Base-by-base conservation (phyloP, 352 stramenopile genomes). In the Phytophthora kernoviae region DNA sequence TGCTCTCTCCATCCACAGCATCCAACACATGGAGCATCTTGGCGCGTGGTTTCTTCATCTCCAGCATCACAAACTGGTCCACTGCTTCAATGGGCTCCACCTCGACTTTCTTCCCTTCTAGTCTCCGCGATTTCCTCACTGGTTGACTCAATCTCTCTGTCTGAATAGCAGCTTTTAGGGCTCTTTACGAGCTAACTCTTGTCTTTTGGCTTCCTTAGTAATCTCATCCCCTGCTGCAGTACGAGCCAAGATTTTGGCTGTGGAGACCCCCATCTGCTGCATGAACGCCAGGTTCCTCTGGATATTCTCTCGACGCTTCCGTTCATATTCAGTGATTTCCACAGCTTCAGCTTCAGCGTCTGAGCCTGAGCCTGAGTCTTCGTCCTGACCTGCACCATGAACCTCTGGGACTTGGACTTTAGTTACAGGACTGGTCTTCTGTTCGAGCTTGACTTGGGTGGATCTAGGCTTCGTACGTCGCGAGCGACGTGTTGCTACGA, bases 221-320 rank as follows among this genome's bases (percentile, higher is more conserved):
- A 43, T 4, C 18, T 51, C 22, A 15, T 63, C 49, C 3, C 48
- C 47, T 5, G 85, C 48, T 0, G 78, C 66, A 5, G 81, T 93
- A 11, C 84, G 72, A 2, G 84, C 84, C 2, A 70, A 66, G 18
- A 90, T 88, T 59, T 87, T 91, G 6, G 81, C 81, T 17, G 81
- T 91, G 6, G 81, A 88, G 21, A 95, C 78, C 10, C 87, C 87
- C 76, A 96, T 92, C 39, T 81, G 77, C 48, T 77, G 72, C 84
- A 96, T 92, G 55, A 94, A 91, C 22, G 88, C 75, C 48, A 93
- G 49, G 57, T 96, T 94, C 26, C 87, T 83, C 70, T 88, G 70
- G 49, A 96, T 94, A 58, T 96, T 96, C 34, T 84, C 87, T 8
- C 83, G 73, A 0, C 87, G 83, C 63, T 89, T 90, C 62, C 79